Evolutionary conservation across 129 eudicot genomes (phyloP).

Genomic region (Dittrichia graveolens): DNA sequence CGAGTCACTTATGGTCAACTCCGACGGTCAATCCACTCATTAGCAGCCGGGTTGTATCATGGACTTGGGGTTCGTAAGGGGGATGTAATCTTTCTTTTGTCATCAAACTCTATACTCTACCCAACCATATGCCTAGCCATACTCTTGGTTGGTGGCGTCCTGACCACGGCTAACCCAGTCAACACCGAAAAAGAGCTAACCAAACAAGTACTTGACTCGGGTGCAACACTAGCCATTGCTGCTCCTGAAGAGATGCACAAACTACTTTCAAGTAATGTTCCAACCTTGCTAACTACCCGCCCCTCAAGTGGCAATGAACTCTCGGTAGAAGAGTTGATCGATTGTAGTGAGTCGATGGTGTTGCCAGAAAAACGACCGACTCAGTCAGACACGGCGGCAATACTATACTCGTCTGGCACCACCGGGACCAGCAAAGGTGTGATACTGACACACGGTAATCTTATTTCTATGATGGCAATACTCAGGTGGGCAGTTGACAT

Average conservation of each 20-base stretch:
- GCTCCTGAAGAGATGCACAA: constrained; percentile 51
- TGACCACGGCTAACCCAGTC: constrained; percentile 72
- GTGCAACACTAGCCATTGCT: constrained; percentile 62
- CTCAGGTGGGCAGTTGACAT: constrained; percentile 55
- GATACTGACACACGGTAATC: constrained; percentile 54
- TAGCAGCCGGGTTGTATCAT: constrained; percentile 60
- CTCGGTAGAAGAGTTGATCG: constrained; percentile 54
- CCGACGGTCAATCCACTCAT: constrained; percentile 44
- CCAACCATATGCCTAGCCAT: constrained; percentile 69
- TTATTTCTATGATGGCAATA: constrained; percentile 44
- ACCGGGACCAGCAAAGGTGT: constrained; percentile 83
- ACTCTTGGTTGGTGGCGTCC: constrained; percentile 62
- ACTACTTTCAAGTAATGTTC: constrained; percentile 43
- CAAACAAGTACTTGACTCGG: constrained; percentile 67
- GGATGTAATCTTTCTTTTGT: constrained; percentile 60
- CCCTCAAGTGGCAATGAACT: constrained; percentile 29
- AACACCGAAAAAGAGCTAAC: constrained; percentile 56
- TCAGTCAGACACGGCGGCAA: constrained; percentile 69
- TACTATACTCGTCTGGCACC: constrained; percentile 77
- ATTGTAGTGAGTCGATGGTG: constrained; percentile 41
- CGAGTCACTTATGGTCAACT: constrained; percentile 63
- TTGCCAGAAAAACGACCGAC: constrained; percentile 34
- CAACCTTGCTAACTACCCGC: constrained; percentile 49
- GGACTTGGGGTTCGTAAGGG: constrained; percentile 63
- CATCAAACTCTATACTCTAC: constrained; percentile 66